Evolutionary conservation across 208 protist genomes (phyloP), one percentile per base, ranked within the genome.

Genomic region (Novymonas esmeraldas): DNA sequence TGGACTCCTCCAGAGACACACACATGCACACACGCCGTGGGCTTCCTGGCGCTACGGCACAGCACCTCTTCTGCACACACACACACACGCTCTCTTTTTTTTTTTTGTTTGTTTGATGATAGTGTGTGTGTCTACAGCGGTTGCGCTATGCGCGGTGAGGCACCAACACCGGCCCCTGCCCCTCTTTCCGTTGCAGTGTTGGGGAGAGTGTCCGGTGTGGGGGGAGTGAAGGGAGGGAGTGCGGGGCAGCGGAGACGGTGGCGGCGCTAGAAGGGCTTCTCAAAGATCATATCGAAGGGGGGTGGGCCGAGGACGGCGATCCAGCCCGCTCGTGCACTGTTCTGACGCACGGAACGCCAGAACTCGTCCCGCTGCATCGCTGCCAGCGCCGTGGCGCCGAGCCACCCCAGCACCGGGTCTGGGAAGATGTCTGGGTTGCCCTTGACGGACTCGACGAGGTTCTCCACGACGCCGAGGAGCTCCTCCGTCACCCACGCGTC

Each of bases 401-500:
- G 56, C 48, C 82, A 81, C 29, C 33, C 22, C 7, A 95, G 65
- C 10, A 90, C 68, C 28, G 74, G 78, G 7, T 57, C 50, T 18
- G 86, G 87, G 68, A 79, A 90, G 6, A 96, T 44, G 36, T 73
- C 70, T 1, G 51, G 66, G 79, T 96, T 88, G 18, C 36, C 49
- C 58, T 80, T 79, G 28, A 92, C 64, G 9, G 78, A 76, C 24
- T 72, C 81, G 2, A 78, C 78, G 1, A 84, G 55, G 28, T 87
- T 81, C 49, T 76, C 73, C 16, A 76, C 84, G 45, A 92, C 70
- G 22, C 69, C 80, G 33, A 94, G 70, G 22, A 96, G 86, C 57
- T 96, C 87, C 55, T 96, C 91, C 46, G 78, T 77, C 52, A 96
- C 91, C 86, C 87, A 96, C 13, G 60, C 14, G 60, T 96, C 91